Evolutionary conservation across 225 moss, liverwort and hornwort genomes (phyloP).

Genomic region (Ulota crispa): DNA sequence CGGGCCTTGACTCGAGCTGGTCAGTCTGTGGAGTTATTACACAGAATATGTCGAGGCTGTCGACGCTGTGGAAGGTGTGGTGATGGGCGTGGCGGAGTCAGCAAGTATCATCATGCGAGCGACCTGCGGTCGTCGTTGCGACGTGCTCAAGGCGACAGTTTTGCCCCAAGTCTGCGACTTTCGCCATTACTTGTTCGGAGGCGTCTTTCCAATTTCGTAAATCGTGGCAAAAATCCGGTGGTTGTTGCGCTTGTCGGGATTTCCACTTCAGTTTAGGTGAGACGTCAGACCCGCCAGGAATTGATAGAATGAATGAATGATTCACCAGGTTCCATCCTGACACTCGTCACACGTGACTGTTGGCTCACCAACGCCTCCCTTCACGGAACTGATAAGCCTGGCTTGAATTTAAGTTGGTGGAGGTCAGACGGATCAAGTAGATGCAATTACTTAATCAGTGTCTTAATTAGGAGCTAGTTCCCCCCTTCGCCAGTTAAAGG

Average conservation of each 20-base stretch:
- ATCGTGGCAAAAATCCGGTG: background rate
- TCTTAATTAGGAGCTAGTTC: background rate
- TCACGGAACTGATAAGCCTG: background rate
- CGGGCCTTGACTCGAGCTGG: background rate
- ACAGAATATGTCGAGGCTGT: conserved; percentile 3
- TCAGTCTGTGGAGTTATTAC: background rate
- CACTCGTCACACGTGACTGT: background rate
- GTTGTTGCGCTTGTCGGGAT: background rate
- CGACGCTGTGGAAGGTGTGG: conserved; percentile 12
- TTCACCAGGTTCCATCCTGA: background rate
- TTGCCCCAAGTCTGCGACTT: conserved; percentile 31
- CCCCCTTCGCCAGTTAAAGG: background rate
- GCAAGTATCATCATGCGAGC: conserved; percentile 18
- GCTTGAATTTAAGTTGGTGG: background rate
- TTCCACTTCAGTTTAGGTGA: background rate
- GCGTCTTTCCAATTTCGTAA: background rate
- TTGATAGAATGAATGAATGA: background rate
- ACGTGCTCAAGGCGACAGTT: conserved; percentile 24
- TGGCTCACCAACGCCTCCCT: background rate
- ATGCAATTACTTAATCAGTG: background rate
- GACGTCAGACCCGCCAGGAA: background rate
- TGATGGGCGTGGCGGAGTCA: conserved; percentile 10
- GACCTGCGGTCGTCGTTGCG: conserved; percentile 29
- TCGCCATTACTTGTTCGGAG: conserved; percentile 33
- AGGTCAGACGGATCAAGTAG: background rate